Evolutionary conservation across 2,329 filamentous ascomycete species (phyloP).

Genomic region (Chaetomium olivaceum): DNA sequence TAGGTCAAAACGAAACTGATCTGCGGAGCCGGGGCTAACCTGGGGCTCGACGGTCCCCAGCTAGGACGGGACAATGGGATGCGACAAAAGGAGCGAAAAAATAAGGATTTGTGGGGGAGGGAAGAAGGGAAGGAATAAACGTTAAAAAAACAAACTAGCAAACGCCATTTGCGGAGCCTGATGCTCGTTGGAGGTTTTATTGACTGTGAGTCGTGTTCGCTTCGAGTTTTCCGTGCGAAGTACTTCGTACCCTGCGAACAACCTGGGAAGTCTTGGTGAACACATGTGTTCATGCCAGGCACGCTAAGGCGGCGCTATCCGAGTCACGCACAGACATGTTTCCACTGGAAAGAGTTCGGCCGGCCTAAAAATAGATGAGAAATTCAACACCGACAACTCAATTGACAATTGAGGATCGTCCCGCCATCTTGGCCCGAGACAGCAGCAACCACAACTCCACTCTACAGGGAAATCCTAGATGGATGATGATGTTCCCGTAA

Average conservation of each 20-base stretch:
- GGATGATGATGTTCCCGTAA: conserved; percentile 15
- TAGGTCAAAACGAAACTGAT: conserved; percentile 16
- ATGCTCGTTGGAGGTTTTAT: not conserved
- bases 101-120: not conserved
- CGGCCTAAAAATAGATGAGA: conserved; percentile 12
- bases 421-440: conserved; percentile 5
- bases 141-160: not conserved
- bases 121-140: not conserved
- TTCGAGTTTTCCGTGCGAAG: not conserved
- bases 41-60: not conserved
- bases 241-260: not conserved
- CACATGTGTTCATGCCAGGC: no score
- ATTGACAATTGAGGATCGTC: not conserved
- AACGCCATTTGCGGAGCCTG: not conserved
- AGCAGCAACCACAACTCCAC: not conserved
- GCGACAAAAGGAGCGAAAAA: not conserved
- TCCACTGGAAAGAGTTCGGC: not conserved
- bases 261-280: not conserved
- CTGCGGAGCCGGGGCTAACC: conserved; percentile 10
- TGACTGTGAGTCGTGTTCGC: not conserved
- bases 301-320: not conserved
- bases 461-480: not conserved
- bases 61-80: not conserved
- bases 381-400: not conserved
- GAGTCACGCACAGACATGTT: not conserved